phyloP scores from a whole-genome alignment of 352 stramenopile genomes.

The Phytopythium sindhum region DNA sequence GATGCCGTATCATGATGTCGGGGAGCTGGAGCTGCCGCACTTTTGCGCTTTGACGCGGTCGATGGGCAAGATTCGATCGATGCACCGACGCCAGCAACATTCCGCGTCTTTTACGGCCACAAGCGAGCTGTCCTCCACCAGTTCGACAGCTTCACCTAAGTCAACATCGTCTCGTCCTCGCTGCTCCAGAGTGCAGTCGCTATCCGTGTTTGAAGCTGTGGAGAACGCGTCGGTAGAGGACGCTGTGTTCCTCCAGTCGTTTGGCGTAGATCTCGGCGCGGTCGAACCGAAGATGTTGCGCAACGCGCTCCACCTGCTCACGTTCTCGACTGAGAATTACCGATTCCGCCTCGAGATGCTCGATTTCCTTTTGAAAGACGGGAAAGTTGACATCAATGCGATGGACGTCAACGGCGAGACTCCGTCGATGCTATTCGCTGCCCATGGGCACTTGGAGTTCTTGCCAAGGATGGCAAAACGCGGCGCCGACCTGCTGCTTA shows the following conservation, averaged over 20 bases:
- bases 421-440: conserved; percentile 52
- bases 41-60: conserved; percentile 35
- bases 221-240: conserved; percentile 55
- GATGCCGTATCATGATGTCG: conserved; percentile 37
- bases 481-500: conserved; percentile 22
- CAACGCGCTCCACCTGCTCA: conserved; percentile 52
- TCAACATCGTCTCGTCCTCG: background rate
- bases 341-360: conserved; percentile 45
- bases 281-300: conserved; percentile 42
- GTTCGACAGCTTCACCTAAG: background rate
- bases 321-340: conserved; percentile 49
- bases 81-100: conserved; percentile 38
- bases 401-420: conserved; percentile 41
- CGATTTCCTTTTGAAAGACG: conserved; percentile 37
- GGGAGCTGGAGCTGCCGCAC: conserved; percentile 46
- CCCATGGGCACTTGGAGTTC: conserved; percentile 41
- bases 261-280: conserved; percentile 32
- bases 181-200: conserved; percentile 2
- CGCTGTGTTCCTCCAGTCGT: conserved; percentile 42
- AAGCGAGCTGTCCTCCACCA: background rate
- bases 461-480: conserved; percentile 31
- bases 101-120: conserved; percentile 12
- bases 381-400: conserved; percentile 37
- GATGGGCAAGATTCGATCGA: conserved; percentile 43
- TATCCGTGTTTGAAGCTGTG: conserved; percentile 57